Evolutionary conservation across 2,329 filamentous ascomycete genomes (phyloP).

Genomic region (Aspergillus unguis): DNA sequence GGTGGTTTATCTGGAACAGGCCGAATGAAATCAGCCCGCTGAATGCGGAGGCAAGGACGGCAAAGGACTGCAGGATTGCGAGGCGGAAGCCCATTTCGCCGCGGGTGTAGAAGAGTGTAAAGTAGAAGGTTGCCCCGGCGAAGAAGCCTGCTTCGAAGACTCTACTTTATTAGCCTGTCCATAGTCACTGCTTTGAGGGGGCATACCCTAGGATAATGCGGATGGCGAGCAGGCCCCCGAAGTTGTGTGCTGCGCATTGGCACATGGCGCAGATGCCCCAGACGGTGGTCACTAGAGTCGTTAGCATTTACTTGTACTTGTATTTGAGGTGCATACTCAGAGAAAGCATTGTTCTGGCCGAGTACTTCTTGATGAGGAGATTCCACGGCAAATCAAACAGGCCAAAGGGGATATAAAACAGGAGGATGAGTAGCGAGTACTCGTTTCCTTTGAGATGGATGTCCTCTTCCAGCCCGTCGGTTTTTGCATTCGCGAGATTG

Average conservation of each 20-base stretch:
- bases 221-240: slow-evolving; percentile 49
- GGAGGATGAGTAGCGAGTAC: slow-evolving; percentile 36
- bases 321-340: slow-evolving; percentile 14
- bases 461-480: slow-evolving; percentile 48
- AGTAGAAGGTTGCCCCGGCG: slow-evolving; percentile 53
- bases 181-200: not conserved
- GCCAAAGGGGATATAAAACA: slow-evolving; percentile 53
- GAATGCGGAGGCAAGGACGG: slow-evolving; percentile 41
- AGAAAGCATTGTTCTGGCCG: slow-evolving; percentile 42
- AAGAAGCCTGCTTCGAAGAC: slow-evolving; percentile 55
- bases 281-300: slow-evolving; percentile 30
- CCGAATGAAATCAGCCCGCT: slow-evolving; percentile 42
- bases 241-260: slow-evolving; percentile 50
- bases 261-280: slow-evolving; percentile 38
- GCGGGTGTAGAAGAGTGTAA: slow-evolving; percentile 47
- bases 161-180: not conserved
- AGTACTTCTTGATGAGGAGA: slow-evolving; percentile 38
- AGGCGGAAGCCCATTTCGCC: slow-evolving; percentile 44
- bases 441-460: slow-evolving; percentile 35
- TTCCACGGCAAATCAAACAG: slow-evolving; percentile 50
- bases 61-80: slow-evolving; percentile 45
- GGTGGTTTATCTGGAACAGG: slow-evolving; percentile 49
- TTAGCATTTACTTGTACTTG: slow-evolving; percentile 33
- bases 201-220: slow-evolving; percentile 40
- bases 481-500: slow-evolving; percentile 48